Evolutionary conservation across 495 filamentous ascomycete genomes (phyloP), one percentile per base, ranked within the genome.

Genomic region (Aspergillus ostianus): DNA sequence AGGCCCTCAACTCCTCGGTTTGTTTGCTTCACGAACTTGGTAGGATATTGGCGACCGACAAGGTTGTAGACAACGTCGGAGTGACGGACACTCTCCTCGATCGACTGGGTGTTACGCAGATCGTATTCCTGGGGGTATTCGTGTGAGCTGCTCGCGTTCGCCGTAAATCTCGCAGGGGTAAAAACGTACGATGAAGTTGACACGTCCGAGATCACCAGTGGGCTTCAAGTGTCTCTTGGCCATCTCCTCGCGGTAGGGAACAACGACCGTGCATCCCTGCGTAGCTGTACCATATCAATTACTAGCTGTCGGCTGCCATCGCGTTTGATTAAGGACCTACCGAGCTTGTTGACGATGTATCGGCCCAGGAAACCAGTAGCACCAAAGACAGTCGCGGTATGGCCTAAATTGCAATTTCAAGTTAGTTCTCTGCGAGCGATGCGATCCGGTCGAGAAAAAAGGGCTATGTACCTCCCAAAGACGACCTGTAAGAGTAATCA

Each of bases 41-140:
- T 99, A 63, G 93, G 90, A 68, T 98, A 97, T 68, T 91, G 87
- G 29, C 93, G 89, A 53, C 94, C 94, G 63, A 96, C 80, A 62
- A 99, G 83, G 75, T 98, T 99, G 82, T 92, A 97, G 50, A 99
- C 94, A 53, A 97, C 86, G 67, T 99, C 94, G 30, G 92, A 97
- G 76, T 99, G 94, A 69, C 94, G 84, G 46, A 99, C 93, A 64
- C 89, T 92, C 77, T 94, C 93, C 73, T 99, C 94, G 64, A 99
- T 92, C 20, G 93, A 97, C 65, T 89, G 83, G 51, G 92, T 98
- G 78, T 99, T 99, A 67, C 87, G 87, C 57, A 99, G 82, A 71
- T 98, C 94, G 77, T 89, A 94, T 85, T 98, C 94, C 91, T 92
- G 63, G 27, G 57, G n/a, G 59, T 27, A 13, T 17, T 20, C 54